Conservation (phyloP, 2,329 filamentous ascomycete species). For the Monosporascus sp. region DNA sequence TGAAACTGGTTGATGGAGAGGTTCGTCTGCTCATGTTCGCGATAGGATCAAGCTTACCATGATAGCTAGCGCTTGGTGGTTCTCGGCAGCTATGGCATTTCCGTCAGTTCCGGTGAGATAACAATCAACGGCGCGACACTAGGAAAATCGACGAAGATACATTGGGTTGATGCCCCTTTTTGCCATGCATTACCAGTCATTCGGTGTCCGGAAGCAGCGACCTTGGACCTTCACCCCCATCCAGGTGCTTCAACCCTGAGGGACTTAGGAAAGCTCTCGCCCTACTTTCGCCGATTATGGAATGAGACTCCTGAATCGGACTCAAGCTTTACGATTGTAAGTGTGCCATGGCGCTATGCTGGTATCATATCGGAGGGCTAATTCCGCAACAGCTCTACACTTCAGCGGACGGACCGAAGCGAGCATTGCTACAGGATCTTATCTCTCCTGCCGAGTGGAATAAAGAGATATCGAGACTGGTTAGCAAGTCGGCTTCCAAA, state of each 20-base stretch:
- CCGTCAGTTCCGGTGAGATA: conserved; percentile 56
- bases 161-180: conserved; percentile 61
- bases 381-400: conserved; percentile 43
- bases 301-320: conserved; percentile 34
- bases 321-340: not conserved
- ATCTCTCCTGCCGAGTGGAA: conserved; percentile 58
- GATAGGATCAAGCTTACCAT: conserved; percentile 11
- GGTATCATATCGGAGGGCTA: conserved; percentile 11
- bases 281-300: conserved; percentile 65
- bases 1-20: conserved; percentile 25
- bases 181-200: conserved; percentile 68
- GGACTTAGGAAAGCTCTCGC: conserved; percentile 55
- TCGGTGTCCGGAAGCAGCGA: conserved; percentile 43
- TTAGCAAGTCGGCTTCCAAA: conserved; percentile 29
- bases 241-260: conserved; percentile 44
- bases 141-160: conserved; percentile 37
- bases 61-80: conserved; percentile 52
- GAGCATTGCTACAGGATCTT: conserved; percentile 47
- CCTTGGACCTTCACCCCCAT: conserved; percentile 53
- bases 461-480: conserved; percentile 47
- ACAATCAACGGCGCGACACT: conserved; percentile 63
- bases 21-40: conserved; percentile 11
- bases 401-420: conserved; percentile 47
- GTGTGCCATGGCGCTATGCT: conserved; percentile 4
- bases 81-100: conserved; percentile 64